phyloP scores from a whole-genome alignment of 441 rosid genomes.

The Omphalea diandra region DNA sequence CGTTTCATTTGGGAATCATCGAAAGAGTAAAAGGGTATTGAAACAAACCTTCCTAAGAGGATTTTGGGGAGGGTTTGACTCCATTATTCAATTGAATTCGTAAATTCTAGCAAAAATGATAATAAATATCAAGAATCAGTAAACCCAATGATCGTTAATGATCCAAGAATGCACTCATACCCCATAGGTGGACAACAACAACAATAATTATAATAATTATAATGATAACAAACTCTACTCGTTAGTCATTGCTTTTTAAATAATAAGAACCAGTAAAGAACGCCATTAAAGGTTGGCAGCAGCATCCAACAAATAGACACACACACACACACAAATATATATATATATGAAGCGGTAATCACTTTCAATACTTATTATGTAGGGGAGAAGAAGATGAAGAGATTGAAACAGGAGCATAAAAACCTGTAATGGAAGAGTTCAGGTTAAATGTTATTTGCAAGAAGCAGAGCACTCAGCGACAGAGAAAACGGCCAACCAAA shows the following conservation, averaged over 20 bases:
- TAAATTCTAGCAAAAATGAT: not conserved
- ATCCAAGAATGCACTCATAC: not conserved
- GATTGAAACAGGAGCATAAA: not conserved
- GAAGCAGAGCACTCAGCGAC: constrained; percentile 2
- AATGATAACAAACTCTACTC: not conserved
- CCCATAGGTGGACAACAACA: no score
- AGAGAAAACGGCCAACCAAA: constrained; percentile 13
- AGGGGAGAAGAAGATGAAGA: no score
- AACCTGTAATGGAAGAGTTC: not conserved
- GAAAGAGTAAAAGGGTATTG: not conserved
- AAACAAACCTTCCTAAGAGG: constrained; percentile 32
- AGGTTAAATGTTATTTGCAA: not conserved
- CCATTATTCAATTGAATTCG: constrained; percentile 22
- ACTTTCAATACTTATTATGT: no score
- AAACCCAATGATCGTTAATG: not conserved
- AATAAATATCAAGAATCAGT: not conserved
- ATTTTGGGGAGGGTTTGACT: constrained; percentile 18
- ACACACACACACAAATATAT: no score
- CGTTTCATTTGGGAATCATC: not conserved
- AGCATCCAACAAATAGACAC: no score
- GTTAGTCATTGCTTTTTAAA: not conserved
- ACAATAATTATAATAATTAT: no score
- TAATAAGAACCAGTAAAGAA: not conserved
- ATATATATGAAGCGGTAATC: no score
- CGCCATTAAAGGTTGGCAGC: no score